Conservation (phyloP, 2,329 filamentous ascomycete genomes). For the Diaporthe caulivora region DNA sequence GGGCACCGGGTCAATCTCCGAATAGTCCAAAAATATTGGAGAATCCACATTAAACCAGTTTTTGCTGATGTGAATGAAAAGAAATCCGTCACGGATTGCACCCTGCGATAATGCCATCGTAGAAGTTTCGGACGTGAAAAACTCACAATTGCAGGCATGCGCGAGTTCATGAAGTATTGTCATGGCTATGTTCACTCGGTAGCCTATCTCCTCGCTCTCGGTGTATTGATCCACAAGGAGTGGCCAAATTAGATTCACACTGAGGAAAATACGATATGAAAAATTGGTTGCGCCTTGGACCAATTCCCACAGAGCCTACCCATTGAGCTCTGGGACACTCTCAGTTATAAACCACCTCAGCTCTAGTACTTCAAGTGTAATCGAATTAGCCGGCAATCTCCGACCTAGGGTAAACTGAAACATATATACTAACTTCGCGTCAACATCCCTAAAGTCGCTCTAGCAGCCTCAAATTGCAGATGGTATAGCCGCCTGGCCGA, state of each 20-base stretch:
- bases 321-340: background rate
- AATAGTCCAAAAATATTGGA: too few relatives aligned
- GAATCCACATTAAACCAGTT: background rate
- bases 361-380: background rate
- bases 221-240: slow-evolving; percentile 15
- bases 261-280: slow-evolving; percentile 12
- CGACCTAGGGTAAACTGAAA: too few relatives aligned
- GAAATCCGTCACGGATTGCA: too few relatives aligned
- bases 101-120: background rate
- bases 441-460: slow-evolving; percentile 4
- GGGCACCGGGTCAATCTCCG: background rate
- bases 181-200: background rate
- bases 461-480: background rate
- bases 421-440: background rate
- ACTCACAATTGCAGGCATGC: slow-evolving; percentile 19
- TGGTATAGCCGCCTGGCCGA: background rate
- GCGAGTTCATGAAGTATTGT: background rate
- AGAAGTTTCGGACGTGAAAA: background rate
- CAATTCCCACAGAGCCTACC: background rate
- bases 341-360: background rate
- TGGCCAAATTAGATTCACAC: slow-evolving; percentile 12
- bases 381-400: background rate
- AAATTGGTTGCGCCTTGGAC: background rate
- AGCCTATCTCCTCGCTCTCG: slow-evolving; percentile 4
- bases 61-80: too few relatives aligned